Evolutionary conservation across 495 filamentous ascomycete species (phyloP), one percentile per base, ranked within the genome.

Genomic region (Daldinia decipiens): DNA sequence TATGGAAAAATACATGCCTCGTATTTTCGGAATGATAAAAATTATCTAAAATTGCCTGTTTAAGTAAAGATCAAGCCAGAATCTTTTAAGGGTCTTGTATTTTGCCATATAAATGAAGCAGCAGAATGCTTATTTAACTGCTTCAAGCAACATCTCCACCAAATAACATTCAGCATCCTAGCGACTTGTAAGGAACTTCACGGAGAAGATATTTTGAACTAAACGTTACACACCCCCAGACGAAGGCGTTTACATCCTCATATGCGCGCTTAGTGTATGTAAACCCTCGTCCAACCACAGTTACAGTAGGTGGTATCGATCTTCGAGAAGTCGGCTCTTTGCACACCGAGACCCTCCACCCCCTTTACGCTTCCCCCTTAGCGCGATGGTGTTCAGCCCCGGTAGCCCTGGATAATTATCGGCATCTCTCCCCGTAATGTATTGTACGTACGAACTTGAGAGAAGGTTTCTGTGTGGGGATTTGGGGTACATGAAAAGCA

Each of bases 401-500:
- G 32, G 15, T 62, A 34, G 24, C 29, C 7, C 39, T 67, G 63
- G 63, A 21, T 59, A 59, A 63, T 58, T 53, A 47, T 71, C 58
- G 63, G 63, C 47, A 71, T 19, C 21, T 40, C 50, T 53, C 27
- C 50, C 56, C 59, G 64, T 59, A 61, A 52, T 63, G 24, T 17
- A 54, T 15, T n/a, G 24, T 36, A 56, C 31, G 7, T 32, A 62
- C 62, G 62, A 66, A 71, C 51, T 51, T 27, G 32, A 56, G 50
- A 58, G 40, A 66, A 61, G 57, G 62, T 21, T 55, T 67, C 47
- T 72, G 59, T 64, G 64, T 64, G 64, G 64, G 59, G 64, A 67
- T 39, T 53, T 65, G 70, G 70, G 70, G 70, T 72, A 72, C 64
- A 68, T 68, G 32, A 62, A 40, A 40, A 60, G 40, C 70, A 72